These are phyloP conservation scores for Ustilago curta DNA, from an alignment of 1,284 basidiomycete genomes.

Conservation along the genomic window DNA sequence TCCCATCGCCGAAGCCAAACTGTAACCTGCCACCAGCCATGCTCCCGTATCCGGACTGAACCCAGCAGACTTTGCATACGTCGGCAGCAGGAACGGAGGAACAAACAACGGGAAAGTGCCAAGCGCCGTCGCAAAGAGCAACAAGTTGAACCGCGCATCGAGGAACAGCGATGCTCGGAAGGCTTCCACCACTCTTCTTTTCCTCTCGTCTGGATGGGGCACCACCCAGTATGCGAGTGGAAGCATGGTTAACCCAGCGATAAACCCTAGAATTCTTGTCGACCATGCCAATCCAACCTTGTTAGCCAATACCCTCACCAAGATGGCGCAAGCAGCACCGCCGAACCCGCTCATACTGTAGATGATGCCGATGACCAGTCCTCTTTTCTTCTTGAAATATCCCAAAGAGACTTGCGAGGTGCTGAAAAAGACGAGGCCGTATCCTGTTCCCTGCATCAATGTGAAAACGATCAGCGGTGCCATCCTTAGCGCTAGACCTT, in stretches of 20 bases:
- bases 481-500: constrained; percentile 21
- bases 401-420: constrained; percentile 49
- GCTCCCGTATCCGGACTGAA: constrained; percentile 59
- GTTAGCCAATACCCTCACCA: constrained; percentile 50
- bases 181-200: constrained; percentile 21
- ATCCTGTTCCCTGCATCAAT: constrained; percentile 39
- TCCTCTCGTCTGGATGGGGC: constrained; percentile 25
- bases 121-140: constrained; percentile 64
- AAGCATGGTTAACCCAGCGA: constrained; percentile 20
- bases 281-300: constrained; percentile 59
- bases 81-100: constrained; percentile 69
- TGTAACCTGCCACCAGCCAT: constrained; percentile 57
- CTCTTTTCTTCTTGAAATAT: constrained; percentile 66
- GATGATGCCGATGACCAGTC: constrained; percentile 68
- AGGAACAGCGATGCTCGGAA: constrained; percentile 58
- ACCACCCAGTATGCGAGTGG: constrained; percentile 43
- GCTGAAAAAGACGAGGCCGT: constrained; percentile 48
- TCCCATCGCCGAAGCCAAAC: constrained; percentile 48
- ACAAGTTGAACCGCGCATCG: constrained; percentile 61
- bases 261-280: constrained; percentile 53
- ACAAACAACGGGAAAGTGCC: constrained; percentile 69
- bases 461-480: constrained; percentile 31
- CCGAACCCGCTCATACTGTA: constrained; percentile 68
- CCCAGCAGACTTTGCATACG: constrained; percentile 66
- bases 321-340: constrained; percentile 65